Evolutionary conservation across 176 grass and related monocot species (phyloP), one percentile per base, ranked within the genome.

Genomic region (Oryza australiensis): DNA sequence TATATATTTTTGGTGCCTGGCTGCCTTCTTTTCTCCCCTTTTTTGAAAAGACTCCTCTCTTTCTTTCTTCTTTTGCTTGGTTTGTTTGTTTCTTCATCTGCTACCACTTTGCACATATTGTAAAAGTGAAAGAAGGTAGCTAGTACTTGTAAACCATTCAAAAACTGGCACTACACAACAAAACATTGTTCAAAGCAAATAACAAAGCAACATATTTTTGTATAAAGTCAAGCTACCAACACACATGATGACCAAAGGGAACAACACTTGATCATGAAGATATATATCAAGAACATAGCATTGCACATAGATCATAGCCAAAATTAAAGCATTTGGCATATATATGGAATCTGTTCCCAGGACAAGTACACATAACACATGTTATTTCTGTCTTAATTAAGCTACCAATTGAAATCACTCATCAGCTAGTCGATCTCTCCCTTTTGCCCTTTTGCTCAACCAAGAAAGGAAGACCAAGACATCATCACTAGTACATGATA

Each of bases 11-110:
- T 30, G 66, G 86, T 62, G 62, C n/a, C 28, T 68, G 26, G 34
- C 14, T 59, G 68, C 59, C 75, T 79, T 45, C 51, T 35, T 84
- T 40, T 46, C 16, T 73, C 74, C 28, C 15, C 53, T 72, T 28
- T 72, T 79, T 40, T 16, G 57, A 4, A 86, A 86, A 89, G 78
- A 73, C 78, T 57, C 55, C 40, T 67, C 32, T 53, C 26, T 71
- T 85, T 59, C 72, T 60, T 77, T 60, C 66, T 77, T 82, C 72
- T 89, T 89, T 88, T 75, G 72, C 42, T 48, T 53, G 45, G 14
- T 46, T 80, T 91, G 74, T 43, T 88, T 83, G 53, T 81, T 82
- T 64, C 64, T 69, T 85, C 46, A 72, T 62, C 55, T 80, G 84
- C 38, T 72, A 18, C 53, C 43, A 60, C 76, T 41, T 86, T 80